Evolutionary conservation across 371 early-diverging fungal genomes (phyloP), one percentile per base, ranked within the genome.

Genomic region (Lichtheimia hyalospora): DNA sequence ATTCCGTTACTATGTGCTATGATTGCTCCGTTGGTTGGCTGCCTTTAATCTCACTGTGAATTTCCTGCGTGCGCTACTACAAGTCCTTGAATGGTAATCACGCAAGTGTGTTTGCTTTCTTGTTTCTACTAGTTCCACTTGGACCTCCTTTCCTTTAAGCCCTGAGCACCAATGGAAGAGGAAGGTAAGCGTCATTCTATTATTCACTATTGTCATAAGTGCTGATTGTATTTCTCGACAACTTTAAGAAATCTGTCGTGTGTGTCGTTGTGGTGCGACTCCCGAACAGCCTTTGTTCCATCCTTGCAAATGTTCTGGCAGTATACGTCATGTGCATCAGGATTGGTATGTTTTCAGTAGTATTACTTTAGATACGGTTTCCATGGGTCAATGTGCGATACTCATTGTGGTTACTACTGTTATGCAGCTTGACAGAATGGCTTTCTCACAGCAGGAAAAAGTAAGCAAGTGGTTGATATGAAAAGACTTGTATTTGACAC

Each of bases 291-390:
- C 95, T 25, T 79, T 96, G 41, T 95, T 88, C 71, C 84, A 92
- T 70, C 97, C 97, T 7, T 96, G 97, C 76, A 91, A 91, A 75
- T 96, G 97, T 81, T 86, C 95, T 13, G 97, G 97, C 20, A 92
- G 92, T 70, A 96, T 96, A 74, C 84, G 84, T 51, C 89, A 83
- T 82, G 91, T 96, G 24, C 96, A 96, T 69, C 94, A 96, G 69
- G 87, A 86, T 54, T 95, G 95, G 90, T 89, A 84, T 64, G 60
- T 55, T 8, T 28, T 39, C 1, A n/a, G 18, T n/a, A n/a, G n/a
- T n/a, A n/a, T n/a, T n/a, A n/a, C 41, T 28, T 15, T 54, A 54
- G 27, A 10, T 59, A 18, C 49, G 42, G 3, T 49, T 60, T 25
- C 5, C 8, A 53, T 56, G 4, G 15, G 61, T 13, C 27, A 34